Conservation (phyloP, 441 rosid genomes). For the Corymbia citriodora region DNA sequence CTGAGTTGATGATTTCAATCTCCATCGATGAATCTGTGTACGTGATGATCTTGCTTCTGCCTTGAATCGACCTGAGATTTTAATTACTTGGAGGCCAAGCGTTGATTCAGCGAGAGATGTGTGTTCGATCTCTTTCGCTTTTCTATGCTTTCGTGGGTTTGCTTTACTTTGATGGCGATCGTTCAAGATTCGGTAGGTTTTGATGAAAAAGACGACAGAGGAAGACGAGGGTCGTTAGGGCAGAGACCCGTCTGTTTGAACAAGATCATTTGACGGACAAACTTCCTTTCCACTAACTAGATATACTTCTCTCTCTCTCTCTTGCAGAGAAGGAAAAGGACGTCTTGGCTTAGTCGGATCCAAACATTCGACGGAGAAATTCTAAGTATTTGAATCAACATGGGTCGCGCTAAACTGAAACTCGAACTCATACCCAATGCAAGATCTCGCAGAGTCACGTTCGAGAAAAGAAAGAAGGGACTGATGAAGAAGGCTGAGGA, state of each 20-base stretch:
- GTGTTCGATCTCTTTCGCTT: background rate
- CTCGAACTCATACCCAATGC: background rate
- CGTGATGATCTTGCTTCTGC: background rate
- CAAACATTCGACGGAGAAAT: background rate
- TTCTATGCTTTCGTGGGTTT: background rate
- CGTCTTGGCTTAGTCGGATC: slow-evolving; percentile 26
- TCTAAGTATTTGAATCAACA: background rate
- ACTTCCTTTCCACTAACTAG: background rate
- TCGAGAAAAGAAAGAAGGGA: background rate
- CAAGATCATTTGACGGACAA: slow-evolving; percentile 6
- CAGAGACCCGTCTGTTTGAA: background rate
- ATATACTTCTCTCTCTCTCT: background rate
- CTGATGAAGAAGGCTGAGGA: background rate
- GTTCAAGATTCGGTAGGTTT: background rate
- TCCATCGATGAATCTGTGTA: background rate
- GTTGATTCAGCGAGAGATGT: background rate
- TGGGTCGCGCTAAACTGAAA: background rate
- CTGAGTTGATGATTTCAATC: background rate
- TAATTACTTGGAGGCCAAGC: background rate
- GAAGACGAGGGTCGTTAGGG: background rate
- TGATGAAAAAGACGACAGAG: background rate
- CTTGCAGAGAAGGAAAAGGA: slow-evolving; percentile 35
- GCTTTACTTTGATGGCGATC: background rate
- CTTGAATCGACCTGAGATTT: background rate
- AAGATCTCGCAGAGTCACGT: background rate